phyloP scores from a whole-genome alignment of 2,329 filamentous ascomycete species.

The Penicillium sp. region DNA sequence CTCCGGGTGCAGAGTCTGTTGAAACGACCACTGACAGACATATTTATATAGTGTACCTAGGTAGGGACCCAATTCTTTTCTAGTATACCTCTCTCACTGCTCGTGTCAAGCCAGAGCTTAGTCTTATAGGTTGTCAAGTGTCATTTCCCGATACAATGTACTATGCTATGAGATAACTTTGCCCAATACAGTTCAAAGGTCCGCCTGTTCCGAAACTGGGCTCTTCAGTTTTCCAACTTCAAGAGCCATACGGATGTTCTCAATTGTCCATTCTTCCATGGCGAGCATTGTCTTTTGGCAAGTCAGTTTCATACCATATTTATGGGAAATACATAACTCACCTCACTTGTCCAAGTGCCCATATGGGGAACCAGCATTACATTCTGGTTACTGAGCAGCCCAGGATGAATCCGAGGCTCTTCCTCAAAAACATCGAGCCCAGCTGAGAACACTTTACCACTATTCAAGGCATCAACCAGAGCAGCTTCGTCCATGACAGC shows the following conservation, averaged over 20 bases:
- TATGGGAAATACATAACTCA: conserved; percentile 17
- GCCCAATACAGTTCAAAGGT: conserved; percentile 28
- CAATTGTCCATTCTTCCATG: conserved; percentile 74
- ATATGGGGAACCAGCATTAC: conserved; percentile 79
- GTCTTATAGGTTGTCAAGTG: too few relatives aligned
- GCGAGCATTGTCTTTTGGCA: conserved; percentile 48
- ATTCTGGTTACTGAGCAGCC: conserved; percentile 65
- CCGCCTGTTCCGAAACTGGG: conserved; percentile 69
- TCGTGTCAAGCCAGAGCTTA: neutral
- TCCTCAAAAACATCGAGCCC: conserved; percentile 82
- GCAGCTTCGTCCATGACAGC: conserved; percentile 79
- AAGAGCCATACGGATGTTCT: conserved; percentile 64
- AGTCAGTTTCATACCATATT: neutral
- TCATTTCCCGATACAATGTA: neutral
- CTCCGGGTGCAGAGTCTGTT: too few relatives aligned
- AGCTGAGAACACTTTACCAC: conserved; percentile 65
- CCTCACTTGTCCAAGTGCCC: conserved; percentile 76
- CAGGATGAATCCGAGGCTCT: conserved; percentile 72
- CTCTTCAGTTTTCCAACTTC: conserved; percentile 62
- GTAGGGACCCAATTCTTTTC: too few relatives aligned
- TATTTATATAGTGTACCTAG: too few relatives aligned
- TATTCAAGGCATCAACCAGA: conserved; percentile 68
- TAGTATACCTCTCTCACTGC: too few relatives aligned
- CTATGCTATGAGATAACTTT: neutral
- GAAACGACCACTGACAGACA: too few relatives aligned